phyloP scores from a whole-genome alignment of 2,329 filamentous ascomycete species.

The Lachnellula arida region DNA sequence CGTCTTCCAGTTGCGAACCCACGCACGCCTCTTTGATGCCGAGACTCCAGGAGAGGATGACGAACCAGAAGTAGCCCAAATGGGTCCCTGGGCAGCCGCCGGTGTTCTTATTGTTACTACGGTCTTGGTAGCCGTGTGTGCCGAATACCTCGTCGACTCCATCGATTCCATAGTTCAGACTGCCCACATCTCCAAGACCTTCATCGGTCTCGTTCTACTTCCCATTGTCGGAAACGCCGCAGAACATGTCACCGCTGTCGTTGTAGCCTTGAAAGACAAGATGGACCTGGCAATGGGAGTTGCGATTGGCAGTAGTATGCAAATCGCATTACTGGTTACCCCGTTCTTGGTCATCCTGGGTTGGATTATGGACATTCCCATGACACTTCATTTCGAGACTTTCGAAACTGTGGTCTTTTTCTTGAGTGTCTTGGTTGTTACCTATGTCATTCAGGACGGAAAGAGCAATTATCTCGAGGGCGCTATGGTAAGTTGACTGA shows the following conservation, averaged over 20 bases:
- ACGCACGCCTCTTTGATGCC: slow-evolving; percentile 65
- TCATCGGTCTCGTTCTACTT: slow-evolving; percentile 74
- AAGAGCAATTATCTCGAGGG: slow-evolving; percentile 82
- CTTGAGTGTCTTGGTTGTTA: slow-evolving; percentile 69
- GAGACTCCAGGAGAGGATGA: slow-evolving; percentile 34
- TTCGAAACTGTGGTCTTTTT: slow-evolving; percentile 77
- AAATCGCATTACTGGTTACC: slow-evolving; percentile 78
- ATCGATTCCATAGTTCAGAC: slow-evolving; percentile 68
- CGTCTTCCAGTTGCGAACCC: slow-evolving; percentile 71
- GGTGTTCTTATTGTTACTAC: slow-evolving; percentile 67
- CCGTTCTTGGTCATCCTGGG: slow-evolving; percentile 75
- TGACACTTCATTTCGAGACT: slow-evolving; percentile 76
- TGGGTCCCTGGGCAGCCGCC: slow-evolving; percentile 21
- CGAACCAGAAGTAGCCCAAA: slow-evolving; percentile 12
- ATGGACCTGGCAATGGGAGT: slow-evolving; percentile 74
- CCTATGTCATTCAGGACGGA: slow-evolving; percentile 73
- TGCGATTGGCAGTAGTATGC: slow-evolving; percentile 75
- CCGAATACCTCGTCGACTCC: slow-evolving; percentile 72
- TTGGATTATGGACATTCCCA: slow-evolving; percentile 64
- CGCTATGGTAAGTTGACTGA: slow-evolving; percentile 47
- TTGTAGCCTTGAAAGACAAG: slow-evolving; percentile 73
- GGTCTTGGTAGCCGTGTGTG: slow-evolving; percentile 65
- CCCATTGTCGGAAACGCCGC: slow-evolving; percentile 78
- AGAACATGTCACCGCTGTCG: slow-evolving; percentile 76
- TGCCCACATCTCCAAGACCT: slow-evolving; percentile 71